These are phyloP conservation scores for Podaxis carcinomalis DNA, from an alignment of 768 basidiomycete species.

Conservation along the genomic window DNA sequence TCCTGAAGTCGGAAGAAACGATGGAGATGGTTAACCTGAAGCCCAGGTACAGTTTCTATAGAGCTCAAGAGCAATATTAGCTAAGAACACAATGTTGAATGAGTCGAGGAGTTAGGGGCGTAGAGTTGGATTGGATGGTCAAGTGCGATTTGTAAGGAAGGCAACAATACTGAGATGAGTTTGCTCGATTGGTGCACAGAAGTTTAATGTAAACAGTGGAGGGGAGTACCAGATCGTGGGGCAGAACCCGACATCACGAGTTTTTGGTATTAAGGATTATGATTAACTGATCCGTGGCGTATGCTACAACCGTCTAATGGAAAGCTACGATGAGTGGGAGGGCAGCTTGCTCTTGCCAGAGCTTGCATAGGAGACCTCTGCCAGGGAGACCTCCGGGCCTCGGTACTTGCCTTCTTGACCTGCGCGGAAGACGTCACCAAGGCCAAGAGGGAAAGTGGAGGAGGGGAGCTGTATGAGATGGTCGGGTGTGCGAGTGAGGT, in stretches of 20 bases:
- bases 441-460: slow-evolving; percentile 59
- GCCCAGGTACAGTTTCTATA: no score
- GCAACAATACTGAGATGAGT: no score
- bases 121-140: no score
- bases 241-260: not conserved
- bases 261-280: slow-evolving; percentile 2
- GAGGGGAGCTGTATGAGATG: slow-evolving; percentile 68
- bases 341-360: slow-evolving; percentile 47
- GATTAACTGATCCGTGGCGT: slow-evolving; percentile 3
- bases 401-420: slow-evolving; percentile 43
- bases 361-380: slow-evolving; percentile 69
- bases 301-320: slow-evolving; percentile 8
- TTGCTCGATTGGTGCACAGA: no score
- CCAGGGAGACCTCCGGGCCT: slow-evolving; percentile 50
- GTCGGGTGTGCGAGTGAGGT: slow-evolving; percentile 73
- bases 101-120: no score
- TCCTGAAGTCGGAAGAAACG: no score
- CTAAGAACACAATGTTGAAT: no score
- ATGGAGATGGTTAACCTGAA: no score
- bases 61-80: no score
- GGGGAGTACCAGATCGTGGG: no score
- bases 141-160: no score
- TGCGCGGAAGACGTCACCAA: slow-evolving; percentile 49
- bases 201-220: no score
- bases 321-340: slow-evolving; percentile 1